phyloP scores from a whole-genome alignment of 2,329 filamentous ascomycete genomes.

The Apiospora marii region DNA sequence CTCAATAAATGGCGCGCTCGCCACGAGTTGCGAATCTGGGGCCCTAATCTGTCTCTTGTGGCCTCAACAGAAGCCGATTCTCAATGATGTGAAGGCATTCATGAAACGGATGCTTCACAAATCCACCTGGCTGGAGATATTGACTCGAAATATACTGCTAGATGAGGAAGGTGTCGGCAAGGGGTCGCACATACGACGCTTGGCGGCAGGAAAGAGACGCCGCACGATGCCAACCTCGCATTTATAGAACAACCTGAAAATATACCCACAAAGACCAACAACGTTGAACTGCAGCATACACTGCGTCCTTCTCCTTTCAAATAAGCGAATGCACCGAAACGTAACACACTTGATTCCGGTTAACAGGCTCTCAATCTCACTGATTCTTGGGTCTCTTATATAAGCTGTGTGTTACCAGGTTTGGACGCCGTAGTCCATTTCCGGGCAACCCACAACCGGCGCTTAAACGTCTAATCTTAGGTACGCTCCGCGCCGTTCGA shows the following conservation, averaged over 20 bases:
- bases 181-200: neutral
- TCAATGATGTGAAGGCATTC: neutral
- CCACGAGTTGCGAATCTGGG: no score
- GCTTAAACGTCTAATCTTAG: slow-evolving; percentile 19
- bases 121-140: neutral
- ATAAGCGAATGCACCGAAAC: neutral
- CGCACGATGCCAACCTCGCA: neutral
- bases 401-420: neutral
- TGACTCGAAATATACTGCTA: neutral
- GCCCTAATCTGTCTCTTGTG: neutral
- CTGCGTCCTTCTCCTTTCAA: neutral
- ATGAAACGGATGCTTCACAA: neutral
- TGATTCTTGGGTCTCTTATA: neutral
- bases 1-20: slow-evolving; percentile 42
- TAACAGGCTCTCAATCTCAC: neutral
- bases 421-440: neutral
- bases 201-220: neutral
- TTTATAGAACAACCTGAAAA: slow-evolving; percentile 3
- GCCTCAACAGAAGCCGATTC: neutral
- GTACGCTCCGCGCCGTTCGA: slow-evolving; percentile 9
- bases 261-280: slow-evolving; percentile 2
- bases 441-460: neutral
- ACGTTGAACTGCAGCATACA: neutral
- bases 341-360: neutral
- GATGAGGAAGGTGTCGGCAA: neutral